phyloP scores from a whole-genome alignment of 345 rosid genomes.

The Rhodamnia argentea region DNA sequence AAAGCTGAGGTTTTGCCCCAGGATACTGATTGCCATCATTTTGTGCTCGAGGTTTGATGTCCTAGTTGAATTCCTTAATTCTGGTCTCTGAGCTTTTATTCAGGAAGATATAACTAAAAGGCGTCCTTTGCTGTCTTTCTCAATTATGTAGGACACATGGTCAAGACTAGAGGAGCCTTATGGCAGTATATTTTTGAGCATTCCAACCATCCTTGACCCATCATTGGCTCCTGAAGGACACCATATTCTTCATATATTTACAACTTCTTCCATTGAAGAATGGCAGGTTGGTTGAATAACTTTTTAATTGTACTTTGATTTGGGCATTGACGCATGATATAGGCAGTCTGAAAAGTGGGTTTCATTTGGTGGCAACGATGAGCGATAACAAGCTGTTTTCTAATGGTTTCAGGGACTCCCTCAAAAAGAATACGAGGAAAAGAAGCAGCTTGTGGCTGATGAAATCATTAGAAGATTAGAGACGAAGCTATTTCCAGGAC shows the following conservation, averaged over 20 bases:
- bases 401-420: constrained; percentile 48
- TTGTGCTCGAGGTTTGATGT: constrained; percentile 66
- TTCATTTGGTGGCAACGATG: background rate
- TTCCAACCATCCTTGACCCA: constrained; percentile 87
- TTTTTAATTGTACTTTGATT: background rate
- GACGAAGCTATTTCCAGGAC: constrained; percentile 76
- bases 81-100: background rate
- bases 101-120: no score
- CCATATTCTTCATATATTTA: constrained; percentile 88
- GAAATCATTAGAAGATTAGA: constrained; percentile 67
- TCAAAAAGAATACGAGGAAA: constrained; percentile 63
- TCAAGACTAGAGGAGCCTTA: constrained; percentile 62
- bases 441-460: constrained; percentile 57
- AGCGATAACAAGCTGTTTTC: background rate
- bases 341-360: background rate
- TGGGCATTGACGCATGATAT: background rate
- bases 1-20: constrained; percentile 76
- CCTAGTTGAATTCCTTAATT: background rate
- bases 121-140: background rate
- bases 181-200: constrained; percentile 94
- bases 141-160: constrained; percentile 53
- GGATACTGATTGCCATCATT: constrained; percentile 93
- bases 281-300: constrained; percentile 52
- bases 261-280: constrained; percentile 76
- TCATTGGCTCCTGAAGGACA: constrained; percentile 73